phyloP scores from a whole-genome alignment of 2,329 filamentous ascomycete species.

The Akanthomyces muscarius region DNA sequence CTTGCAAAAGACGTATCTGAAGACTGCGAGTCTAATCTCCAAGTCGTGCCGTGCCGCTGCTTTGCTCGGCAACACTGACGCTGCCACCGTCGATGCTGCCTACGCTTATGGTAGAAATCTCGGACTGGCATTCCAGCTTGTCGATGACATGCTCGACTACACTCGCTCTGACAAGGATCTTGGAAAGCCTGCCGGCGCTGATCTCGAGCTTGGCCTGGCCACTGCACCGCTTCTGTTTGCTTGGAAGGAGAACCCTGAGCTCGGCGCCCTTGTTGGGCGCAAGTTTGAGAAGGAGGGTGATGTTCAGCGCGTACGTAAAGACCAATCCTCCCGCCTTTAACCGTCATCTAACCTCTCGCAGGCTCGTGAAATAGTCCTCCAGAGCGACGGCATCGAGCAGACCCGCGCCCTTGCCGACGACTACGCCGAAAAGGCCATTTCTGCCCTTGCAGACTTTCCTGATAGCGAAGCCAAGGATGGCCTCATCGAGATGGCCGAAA shows the following conservation, averaged over 20 bases:
- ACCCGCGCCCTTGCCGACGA: conserved; percentile 86
- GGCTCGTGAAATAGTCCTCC: conserved; percentile 81
- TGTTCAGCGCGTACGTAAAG: conserved; percentile 68
- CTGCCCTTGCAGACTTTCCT: conserved; percentile 79
- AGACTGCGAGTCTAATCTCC: conserved; percentile 91
- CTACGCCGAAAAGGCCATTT: conserved; percentile 82
- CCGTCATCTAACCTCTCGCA: conserved; percentile 33
- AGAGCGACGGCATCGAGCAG: conserved; percentile 85
- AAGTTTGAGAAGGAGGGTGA: conserved; percentile 85
- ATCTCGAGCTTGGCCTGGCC: conserved; percentile 87
- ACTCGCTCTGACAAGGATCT: conserved; percentile 79
- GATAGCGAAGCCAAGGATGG: conserved; percentile 93
- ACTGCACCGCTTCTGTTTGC: conserved; percentile 93
- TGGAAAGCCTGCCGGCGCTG: conserved; percentile 91
- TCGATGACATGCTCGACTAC: conserved; percentile 98
- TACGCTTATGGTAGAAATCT: conserved; percentile 92
- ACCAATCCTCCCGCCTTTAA: not conserved
- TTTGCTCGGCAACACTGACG: conserved; percentile 72
- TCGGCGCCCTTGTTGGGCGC: conserved; percentile 84
- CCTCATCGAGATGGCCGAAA: conserved; percentile 87
- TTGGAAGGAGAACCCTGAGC: conserved; percentile 82
- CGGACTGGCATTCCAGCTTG: conserved; percentile 91
- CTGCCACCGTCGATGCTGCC: conserved; percentile 80
- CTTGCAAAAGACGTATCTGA: conserved; percentile 96
- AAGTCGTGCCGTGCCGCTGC: conserved; percentile 92